These are phyloP conservation scores for Linnemannia exigua DNA, from an alignment of 192 early-diverging fungal species.

Conservation along the genomic window DNA sequence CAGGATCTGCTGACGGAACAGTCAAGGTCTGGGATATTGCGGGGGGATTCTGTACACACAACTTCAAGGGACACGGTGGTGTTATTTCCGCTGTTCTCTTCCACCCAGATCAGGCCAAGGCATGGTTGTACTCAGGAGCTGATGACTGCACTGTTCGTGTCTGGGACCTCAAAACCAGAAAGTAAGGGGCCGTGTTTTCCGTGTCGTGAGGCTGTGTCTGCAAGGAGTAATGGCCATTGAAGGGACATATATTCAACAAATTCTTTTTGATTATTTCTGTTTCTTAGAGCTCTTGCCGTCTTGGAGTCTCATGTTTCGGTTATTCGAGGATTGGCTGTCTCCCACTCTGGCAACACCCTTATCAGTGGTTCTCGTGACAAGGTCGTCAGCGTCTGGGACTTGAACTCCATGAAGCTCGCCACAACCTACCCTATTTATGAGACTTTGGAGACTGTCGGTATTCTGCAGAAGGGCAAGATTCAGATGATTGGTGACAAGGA, in stretches of 20 bases:
- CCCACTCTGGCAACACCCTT: constrained; percentile 75
- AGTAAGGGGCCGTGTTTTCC: constrained; percentile 50
- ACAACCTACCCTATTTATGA: constrained; percentile 93
- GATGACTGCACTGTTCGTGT: constrained; percentile 93
- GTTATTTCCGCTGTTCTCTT: constrained; percentile 90
- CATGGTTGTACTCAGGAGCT: constrained; percentile 86
- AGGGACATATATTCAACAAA: background rate
- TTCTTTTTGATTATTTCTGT: background rate
- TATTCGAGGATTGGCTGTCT: constrained; percentile 90
- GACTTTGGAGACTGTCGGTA: constrained; percentile 87
- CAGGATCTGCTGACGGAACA: constrained; percentile 95
- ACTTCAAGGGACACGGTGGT: constrained; percentile 93
- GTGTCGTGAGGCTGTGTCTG: too few relatives aligned
- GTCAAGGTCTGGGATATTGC: constrained; percentile 98
- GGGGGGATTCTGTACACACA: constrained; percentile 94
- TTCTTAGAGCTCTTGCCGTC: constrained; percentile 73
- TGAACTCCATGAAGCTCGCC: constrained; percentile 70
- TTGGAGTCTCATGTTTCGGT: constrained; percentile 91
- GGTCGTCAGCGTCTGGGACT: constrained; percentile 92
- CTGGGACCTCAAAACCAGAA: constrained; percentile 88
- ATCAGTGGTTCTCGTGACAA: constrained; percentile 92
- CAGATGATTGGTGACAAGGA: constrained; percentile 58
- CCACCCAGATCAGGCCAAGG: constrained; percentile 69
- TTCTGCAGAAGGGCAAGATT: constrained; percentile 65
- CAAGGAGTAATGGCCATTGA: background rate